A percentile compares a stretch with the other conserved stretches of the same genome.
Conservation (phyloP, 257 asterid genomes). For the Solanum paucissectum region DNA sequence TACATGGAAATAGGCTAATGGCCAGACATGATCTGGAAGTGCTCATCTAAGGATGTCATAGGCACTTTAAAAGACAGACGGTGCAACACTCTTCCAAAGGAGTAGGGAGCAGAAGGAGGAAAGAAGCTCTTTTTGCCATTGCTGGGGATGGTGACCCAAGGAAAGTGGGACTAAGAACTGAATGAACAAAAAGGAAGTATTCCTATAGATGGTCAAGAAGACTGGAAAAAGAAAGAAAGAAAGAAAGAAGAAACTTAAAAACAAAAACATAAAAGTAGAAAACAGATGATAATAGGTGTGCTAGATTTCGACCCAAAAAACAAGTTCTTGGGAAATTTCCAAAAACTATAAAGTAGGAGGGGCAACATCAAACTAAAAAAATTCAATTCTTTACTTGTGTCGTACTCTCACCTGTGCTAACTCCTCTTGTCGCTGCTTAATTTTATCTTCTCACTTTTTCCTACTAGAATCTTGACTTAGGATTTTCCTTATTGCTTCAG, state of each 20-base stretch:
- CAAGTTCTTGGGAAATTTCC: neutral
- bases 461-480: slow-evolving; percentile 88
- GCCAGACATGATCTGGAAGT: neutral
- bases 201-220: neutral
- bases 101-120: neutral
- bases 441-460: slow-evolving; percentile 67
- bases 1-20: neutral
- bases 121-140: neutral
- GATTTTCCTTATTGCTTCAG: slow-evolving; percentile 83
- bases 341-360: neutral
- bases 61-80: neutral
- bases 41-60: neutral
- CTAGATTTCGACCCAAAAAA: neutral
- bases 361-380: neutral
- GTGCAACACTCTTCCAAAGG: neutral
- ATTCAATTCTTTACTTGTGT: neutral
- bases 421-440: slow-evolving; percentile 49
- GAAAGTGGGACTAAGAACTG: neutral
- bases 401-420: slow-evolving; percentile 42
- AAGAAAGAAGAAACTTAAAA: neutral
- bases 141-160: neutral
- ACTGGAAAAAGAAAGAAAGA: neutral
- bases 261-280: neutral
- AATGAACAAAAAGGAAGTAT: neutral
- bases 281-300: neutral